Evolutionary conservation across 257 asterid species (phyloP), one percentile per base, ranked within the genome.

Genomic region (Agastache rugosa): DNA sequence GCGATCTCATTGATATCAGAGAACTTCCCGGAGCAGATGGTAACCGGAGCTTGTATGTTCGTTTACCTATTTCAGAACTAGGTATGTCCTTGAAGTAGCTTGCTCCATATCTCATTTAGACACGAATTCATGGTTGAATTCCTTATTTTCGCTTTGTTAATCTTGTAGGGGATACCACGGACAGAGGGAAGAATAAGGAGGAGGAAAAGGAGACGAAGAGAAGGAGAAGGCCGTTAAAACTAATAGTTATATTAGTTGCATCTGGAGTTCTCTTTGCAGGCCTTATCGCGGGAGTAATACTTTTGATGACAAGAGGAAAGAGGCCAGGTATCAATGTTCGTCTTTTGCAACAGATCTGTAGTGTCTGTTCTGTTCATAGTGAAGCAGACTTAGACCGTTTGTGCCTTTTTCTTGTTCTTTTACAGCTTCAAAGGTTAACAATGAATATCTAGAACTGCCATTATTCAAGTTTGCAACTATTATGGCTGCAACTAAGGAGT

Each of bases 1-100:
- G 77, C 34, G 74, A 77, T 63, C 74, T 77, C 9, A 10, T 63
- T 20, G 81, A 77, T 45, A 54, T 2, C 37, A 77, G 63, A 42
- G 47, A 55, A 5, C 0, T 47, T 19, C 8, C 34, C 53, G 63
- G 7, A 3, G 69, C 63, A 15, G 56, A 77, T 54, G 34, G 42
- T 19, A 63, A 1, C 41, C 77, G 71, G 22, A 69, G 7, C 12
- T 9, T 70, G 9, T 77, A 77, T 53, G 11, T 69, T 41, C 67
- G 80, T 1, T 1, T 77, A 22, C 51, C 76, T 3, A 53, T 17
- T 37, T 62, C 67, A 12, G 76, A 77, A 51, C 16, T 68, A 16
- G 65, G 80, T 69, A 37, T 20, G 42, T 6, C 1, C 11, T 37
- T 37, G 2, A 37, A 37, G 42, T 37, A 37, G 42, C 2, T 34